Evolutionary conservation across 208 protist genomes (phyloP), one percentile per base, ranked within the genome.

Genomic region (Porcisia hertigi): DNA sequence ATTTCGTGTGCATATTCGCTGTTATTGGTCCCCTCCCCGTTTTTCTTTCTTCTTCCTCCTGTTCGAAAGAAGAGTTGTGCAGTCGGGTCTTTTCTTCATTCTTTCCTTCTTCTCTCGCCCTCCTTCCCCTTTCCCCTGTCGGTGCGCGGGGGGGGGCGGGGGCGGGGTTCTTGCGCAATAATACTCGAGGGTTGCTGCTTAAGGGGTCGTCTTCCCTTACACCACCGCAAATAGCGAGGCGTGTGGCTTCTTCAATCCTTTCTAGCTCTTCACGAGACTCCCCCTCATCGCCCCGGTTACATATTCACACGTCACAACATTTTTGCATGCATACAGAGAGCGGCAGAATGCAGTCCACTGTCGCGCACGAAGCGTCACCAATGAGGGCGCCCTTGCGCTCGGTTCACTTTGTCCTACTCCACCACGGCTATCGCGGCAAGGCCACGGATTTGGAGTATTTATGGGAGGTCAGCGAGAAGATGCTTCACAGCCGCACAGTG

Each of bases 381-480:
- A 60, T 49, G 34, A 30, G 8, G 5, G 34, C 30, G 25, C 23
- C 34, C 1, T 34, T 18, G 16, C 20, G 30, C 14, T n/a, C 52
- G 25, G 12, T 84, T 20, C 82, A 82, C 49, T 81, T 92, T 34
- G 81, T 95, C 53, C 69, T 93, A 7, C 75, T 93, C 0, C 86
- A 95, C 66, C 88, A 95, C 71, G 91, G 91, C 49, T 93, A 89
- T 49, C 86, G 86, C 58, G 86, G 85, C 30, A 80, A 75, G 4
- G 73, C 77, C 18, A 5, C 36, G 0, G 88, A 95, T 77, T 86
- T 93, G 1, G 20, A 78, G 14, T 87, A 82, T 45, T 67, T 91
- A 16, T 59, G 58, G 53, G 1, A 11, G 3, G 41, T 69, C 16
- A 34, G 53, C 14, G 45, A 74, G 34, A 25, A 69, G 3, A 47